Evolutionary conservation across 306 rosid species (phyloP).

Genomic region (Cyclanthera cordifolia): DNA sequence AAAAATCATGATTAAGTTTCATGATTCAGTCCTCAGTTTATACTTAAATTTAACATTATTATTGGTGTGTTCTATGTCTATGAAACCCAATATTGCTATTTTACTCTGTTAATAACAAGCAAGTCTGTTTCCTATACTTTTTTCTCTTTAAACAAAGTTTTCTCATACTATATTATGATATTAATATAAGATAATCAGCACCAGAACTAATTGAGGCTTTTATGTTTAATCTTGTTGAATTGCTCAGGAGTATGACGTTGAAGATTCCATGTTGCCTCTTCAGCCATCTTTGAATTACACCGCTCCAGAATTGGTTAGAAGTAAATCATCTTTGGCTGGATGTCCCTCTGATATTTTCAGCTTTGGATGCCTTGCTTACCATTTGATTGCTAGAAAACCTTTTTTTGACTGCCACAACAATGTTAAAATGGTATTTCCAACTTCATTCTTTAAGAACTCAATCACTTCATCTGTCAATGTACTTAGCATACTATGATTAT

Average conservation of each 20-base stretch:
- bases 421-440: constrained; percentile 69
- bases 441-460: background rate
- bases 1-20: background rate
- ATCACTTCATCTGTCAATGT: background rate
- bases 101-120: background rate
- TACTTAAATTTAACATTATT: background rate
- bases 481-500: background rate
- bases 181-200: background rate
- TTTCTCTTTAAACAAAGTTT: background rate
- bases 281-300: constrained; percentile 87
- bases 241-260: constrained; percentile 87
- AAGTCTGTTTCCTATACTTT: background rate
- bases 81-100: background rate
- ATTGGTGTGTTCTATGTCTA: too few species aligned
- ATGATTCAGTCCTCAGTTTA: background rate
- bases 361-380: constrained; percentile 91
- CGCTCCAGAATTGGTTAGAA: constrained; percentile 90
- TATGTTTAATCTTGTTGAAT: constrained; percentile 3
- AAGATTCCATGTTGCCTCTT: constrained; percentile 80
- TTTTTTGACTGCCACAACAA: constrained; percentile 86
- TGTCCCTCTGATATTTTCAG: constrained; percentile 82
- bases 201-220: constrained; percentile 1
- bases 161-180: background rate
- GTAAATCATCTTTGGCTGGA: constrained; percentile 42
- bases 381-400: constrained; percentile 73